Evolutionary conservation across 176 grass and related monocot genomes (phyloP).

Genomic region (Microstegium vimineum): DNA sequence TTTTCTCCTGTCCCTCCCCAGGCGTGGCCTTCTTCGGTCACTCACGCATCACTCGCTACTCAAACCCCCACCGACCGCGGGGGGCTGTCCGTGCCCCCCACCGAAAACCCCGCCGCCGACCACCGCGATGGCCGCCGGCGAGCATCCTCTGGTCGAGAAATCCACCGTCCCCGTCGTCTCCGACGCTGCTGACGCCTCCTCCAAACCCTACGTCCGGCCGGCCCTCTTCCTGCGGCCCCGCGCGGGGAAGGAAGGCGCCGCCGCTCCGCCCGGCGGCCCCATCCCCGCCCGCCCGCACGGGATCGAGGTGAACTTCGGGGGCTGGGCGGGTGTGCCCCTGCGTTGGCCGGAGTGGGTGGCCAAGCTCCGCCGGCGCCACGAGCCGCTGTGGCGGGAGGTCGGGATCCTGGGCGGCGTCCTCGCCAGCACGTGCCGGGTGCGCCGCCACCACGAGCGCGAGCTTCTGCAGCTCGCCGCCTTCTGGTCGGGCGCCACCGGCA

Average conservation of each 20-base stretch:
- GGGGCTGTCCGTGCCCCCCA: no score
- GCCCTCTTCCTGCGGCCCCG: constrained; percentile 24
- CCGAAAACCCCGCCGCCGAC: not conserved
- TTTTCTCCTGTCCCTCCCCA: no score
- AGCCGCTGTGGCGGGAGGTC: constrained; percentile 14
- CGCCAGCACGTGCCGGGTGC: constrained; percentile 20
- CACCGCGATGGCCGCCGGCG: not conserved
- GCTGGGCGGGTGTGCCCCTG: constrained; percentile 26
- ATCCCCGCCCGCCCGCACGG: not conserved
- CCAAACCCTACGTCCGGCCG: not conserved
- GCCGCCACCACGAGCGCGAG: not conserved
- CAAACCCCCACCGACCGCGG: no score
- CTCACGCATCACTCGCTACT: no score
- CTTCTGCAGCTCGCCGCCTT: constrained; percentile 35
- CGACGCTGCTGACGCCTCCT: not conserved
- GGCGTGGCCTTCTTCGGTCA: no score
- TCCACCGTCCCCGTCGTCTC: not conserved
- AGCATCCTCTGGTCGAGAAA: not conserved
- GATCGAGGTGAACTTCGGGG: constrained; percentile 21
- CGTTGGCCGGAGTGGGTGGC: constrained; percentile 39
- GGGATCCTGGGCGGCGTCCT: constrained; percentile 41
- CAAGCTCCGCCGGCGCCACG: constrained; percentile 40
- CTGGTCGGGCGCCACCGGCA: constrained; percentile 37
- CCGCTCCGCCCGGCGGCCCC: not conserved
- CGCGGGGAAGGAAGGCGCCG: not conserved